Evolutionary conservation across 441 rosid genomes (phyloP).

Genomic region (Populus hybrid): DNA sequence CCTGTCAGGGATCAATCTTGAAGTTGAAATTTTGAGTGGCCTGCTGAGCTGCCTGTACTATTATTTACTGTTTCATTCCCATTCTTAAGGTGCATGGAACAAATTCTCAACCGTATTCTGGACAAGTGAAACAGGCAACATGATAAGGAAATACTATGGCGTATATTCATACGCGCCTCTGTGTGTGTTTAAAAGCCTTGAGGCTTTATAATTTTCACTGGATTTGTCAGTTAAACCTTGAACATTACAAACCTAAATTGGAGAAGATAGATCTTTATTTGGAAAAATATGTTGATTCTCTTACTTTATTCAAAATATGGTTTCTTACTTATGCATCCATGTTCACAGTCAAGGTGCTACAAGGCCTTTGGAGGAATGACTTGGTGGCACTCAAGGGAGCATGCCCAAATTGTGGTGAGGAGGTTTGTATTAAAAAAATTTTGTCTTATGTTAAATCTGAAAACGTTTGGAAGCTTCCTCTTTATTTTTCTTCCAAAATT

Average conservation of each 20-base stretch:
- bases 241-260: not conserved
- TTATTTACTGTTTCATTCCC: not conserved
- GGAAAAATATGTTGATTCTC: not conserved
- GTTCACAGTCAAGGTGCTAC: conserved; percentile 69
- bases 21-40: not conserved
- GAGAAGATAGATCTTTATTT: not conserved
- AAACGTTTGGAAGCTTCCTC: conserved; percentile 4
- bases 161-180: not conserved
- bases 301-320: not conserved
- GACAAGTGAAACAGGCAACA: not conserved
- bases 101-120: not conserved
- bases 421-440: conserved; percentile 43
- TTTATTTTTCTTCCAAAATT: not conserved
- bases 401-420: conserved; percentile 96
- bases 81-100: not conserved
- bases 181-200: not conserved
- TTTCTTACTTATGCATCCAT: not conserved
- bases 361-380: conserved; percentile 85
- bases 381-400: conserved; percentile 82
- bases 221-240: not conserved
- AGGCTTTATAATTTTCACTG: not conserved
- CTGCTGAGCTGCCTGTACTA: not conserved
- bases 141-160: not conserved
- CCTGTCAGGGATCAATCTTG: not conserved
- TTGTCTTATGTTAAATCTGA: not conserved